Evolutionary conservation across 768 basidiomycete species (phyloP).

Genomic region (Collybia nuda): DNA sequence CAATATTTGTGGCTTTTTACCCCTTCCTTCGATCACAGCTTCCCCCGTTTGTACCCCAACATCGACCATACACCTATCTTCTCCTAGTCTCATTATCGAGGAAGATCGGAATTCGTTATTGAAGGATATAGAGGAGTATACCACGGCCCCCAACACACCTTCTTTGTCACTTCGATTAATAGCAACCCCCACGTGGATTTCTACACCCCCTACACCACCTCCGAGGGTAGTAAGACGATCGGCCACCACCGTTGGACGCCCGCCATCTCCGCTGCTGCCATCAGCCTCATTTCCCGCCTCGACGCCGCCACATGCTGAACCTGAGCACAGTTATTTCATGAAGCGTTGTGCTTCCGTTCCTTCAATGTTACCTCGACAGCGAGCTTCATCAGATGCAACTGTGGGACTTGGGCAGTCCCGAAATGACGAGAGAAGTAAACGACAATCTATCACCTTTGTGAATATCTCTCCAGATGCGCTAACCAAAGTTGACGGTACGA

Average conservation of each 20-base stretch:
- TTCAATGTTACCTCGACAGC: constrained; percentile 22
- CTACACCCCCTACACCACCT: constrained; percentile 60
- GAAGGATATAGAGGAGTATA: constrained; percentile 12
- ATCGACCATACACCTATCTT: constrained; percentile 24
- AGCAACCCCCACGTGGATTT: constrained; percentile 53
- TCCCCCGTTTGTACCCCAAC: constrained; percentile 59
- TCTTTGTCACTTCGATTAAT: constrained; percentile 17
- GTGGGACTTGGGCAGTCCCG: background rate
- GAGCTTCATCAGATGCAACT: constrained; percentile 9
- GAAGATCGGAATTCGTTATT: constrained; percentile 5
- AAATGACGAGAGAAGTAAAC: background rate
- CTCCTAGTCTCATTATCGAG: constrained; percentile 14
- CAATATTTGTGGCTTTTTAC: constrained; percentile 38
- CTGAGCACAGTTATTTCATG: constrained; percentile 19
- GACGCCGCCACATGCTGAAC: constrained; percentile 23
- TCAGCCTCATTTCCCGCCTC: constrained; percentile 50
- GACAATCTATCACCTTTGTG: background rate
- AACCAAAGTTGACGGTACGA: background rate
- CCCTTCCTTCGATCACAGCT: constrained; percentile 57
- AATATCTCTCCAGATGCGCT: background rate
- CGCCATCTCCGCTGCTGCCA: constrained; percentile 31
- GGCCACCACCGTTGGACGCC: constrained; percentile 30
- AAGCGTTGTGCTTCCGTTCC: constrained; percentile 46
- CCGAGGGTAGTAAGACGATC: constrained; percentile 38
- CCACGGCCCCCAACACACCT: constrained; percentile 21